Conservation (phyloP, 2,329 filamentous ascomycete species). For the Kalmusia sp. region DNA sequence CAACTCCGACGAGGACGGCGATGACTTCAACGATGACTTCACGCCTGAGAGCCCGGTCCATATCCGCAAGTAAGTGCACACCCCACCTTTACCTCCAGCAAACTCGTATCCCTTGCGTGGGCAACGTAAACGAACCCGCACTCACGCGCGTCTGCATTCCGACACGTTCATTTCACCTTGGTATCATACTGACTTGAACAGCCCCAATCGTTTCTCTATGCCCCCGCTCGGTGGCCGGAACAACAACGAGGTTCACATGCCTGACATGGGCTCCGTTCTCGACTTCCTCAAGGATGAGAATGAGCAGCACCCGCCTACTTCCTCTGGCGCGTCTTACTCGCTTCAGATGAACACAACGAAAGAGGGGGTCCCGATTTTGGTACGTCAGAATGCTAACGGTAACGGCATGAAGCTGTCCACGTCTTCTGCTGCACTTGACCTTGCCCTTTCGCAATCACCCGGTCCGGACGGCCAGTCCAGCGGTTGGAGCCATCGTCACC, state of each 20-base stretch:
- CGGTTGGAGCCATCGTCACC: conserved; percentile 73
- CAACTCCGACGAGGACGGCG: conserved; percentile 86
- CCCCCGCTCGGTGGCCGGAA: conserved; percentile 75
- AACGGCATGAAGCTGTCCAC: conserved; percentile 73
- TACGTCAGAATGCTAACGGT: conserved; percentile 67
- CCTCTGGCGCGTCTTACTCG: conserved; percentile 72
- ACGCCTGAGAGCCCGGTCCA: conserved; percentile 40
- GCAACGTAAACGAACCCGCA: neutral
- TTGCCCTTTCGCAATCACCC: conserved; percentile 73
- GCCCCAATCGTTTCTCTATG: conserved; percentile 91
- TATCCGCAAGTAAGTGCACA: conserved; percentile 42
- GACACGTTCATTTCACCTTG: conserved; percentile 23
- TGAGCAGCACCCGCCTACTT: conserved; percentile 59
- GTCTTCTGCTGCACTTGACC: conserved; percentile 80
- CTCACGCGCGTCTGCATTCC: conserved; percentile 23
- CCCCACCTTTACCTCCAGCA: conserved; percentile 4
- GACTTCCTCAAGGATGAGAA: conserved; percentile 79
- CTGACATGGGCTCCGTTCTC: conserved; percentile 60
- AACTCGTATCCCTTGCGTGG: neutral
- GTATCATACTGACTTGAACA: conserved; percentile 46
- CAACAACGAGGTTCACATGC: conserved; percentile 65
- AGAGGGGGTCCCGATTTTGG: conserved; percentile 86
- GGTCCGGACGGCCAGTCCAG: conserved; percentile 62
- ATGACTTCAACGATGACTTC: conserved; percentile 77
- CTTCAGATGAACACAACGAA: conserved; percentile 76